These are phyloP conservation scores for Boletus sp. DNA, from an alignment of 768 basidiomycete species.

Conservation along the genomic window DNA sequence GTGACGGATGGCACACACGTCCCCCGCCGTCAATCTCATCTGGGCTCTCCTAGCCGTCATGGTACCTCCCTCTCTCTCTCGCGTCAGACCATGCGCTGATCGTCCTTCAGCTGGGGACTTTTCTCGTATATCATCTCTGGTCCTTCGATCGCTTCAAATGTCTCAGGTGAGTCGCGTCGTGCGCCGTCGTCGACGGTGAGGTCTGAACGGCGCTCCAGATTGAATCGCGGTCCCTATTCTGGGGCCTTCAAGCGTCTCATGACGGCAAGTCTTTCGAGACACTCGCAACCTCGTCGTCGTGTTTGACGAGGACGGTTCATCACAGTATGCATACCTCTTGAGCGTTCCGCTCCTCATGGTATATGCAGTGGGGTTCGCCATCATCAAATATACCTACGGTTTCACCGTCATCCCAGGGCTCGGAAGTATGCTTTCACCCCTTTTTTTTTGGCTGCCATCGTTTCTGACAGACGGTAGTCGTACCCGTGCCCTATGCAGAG, in stretches of 20 bases:
- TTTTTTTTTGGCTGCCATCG: too few species aligned
- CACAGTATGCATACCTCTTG: conserved; percentile 66
- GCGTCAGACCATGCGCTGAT: neutral
- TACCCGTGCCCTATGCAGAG: conserved; percentile 59
- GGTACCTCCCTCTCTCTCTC: neutral
- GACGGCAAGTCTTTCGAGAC: too few species aligned
- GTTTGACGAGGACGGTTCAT: too few species aligned
- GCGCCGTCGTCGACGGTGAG: neutral
- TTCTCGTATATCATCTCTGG: conserved; percentile 74
- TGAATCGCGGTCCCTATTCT: too few species aligned
- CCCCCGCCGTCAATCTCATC: conserved; percentile 58
- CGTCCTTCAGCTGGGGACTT: conserved; percentile 48
- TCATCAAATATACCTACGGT: too few species aligned
- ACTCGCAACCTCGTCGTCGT: too few species aligned
- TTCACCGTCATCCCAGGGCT: too few species aligned
- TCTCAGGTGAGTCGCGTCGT: conserved; percentile 45
- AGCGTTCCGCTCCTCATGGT: conserved; percentile 22
- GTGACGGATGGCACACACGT: conserved; percentile 56
- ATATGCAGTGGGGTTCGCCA: too few species aligned
- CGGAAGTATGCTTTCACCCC: too few species aligned
- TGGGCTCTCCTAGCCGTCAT: conserved; percentile 43
- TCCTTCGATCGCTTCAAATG: conserved; percentile 79
- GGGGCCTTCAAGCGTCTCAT: too few species aligned
- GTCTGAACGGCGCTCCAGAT: too few species aligned
- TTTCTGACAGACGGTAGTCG: conserved; percentile 31